Evolutionary conservation across 1,284 basidiomycete genomes (phyloP).

Genomic region (Pseudozyma pruni): DNA sequence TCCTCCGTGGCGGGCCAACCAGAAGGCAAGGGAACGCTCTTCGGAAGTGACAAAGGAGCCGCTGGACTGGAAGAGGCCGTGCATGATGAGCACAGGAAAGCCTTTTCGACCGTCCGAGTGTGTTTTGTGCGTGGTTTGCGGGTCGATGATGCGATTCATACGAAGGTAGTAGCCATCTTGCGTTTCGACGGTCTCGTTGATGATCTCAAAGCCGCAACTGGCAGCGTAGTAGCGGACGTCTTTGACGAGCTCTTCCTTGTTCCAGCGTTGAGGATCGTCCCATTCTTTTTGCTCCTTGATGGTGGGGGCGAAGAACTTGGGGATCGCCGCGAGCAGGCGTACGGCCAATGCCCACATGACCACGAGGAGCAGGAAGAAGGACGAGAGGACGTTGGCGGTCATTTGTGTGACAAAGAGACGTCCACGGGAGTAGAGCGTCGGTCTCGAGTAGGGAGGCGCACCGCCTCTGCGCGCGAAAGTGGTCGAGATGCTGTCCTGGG

Average conservation of each 20-base stretch:
- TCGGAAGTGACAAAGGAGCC: slow-evolving; percentile 76
- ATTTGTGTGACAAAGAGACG: slow-evolving; percentile 70
- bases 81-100: slow-evolving; percentile 74
- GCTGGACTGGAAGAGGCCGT: slow-evolving; percentile 75
- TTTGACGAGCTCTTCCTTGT: slow-evolving; percentile 71
- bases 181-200: slow-evolving; percentile 73
- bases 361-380: slow-evolving; percentile 71
- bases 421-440: slow-evolving; percentile 50
- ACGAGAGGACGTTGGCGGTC: slow-evolving; percentile 71
- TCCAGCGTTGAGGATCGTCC: slow-evolving; percentile 72
- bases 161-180: slow-evolving; percentile 74
- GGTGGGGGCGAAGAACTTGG: slow-evolving; percentile 30
- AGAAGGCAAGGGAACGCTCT: slow-evolving; percentile 74
- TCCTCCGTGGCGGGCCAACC: slow-evolving; percentile 72
- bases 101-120: slow-evolving; percentile 70
- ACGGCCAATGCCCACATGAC: slow-evolving; percentile 68
- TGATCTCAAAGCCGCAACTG: slow-evolving; percentile 73
- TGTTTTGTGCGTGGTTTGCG: slow-evolving; percentile 67
- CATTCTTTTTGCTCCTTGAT: slow-evolving; percentile 64
- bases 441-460: slow-evolving; percentile 51
- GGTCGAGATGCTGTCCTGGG: slow-evolving; percentile 16
- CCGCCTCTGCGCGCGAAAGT: slow-evolving; percentile 56
- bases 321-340: slow-evolving; percentile 46
- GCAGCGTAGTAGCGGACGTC: slow-evolving; percentile 74
- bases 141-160: slow-evolving; percentile 73